These are phyloP conservation scores for Penicillium sp. DNA, from an alignment of 2,329 filamentous ascomycete species.

Conservation along the genomic window DNA sequence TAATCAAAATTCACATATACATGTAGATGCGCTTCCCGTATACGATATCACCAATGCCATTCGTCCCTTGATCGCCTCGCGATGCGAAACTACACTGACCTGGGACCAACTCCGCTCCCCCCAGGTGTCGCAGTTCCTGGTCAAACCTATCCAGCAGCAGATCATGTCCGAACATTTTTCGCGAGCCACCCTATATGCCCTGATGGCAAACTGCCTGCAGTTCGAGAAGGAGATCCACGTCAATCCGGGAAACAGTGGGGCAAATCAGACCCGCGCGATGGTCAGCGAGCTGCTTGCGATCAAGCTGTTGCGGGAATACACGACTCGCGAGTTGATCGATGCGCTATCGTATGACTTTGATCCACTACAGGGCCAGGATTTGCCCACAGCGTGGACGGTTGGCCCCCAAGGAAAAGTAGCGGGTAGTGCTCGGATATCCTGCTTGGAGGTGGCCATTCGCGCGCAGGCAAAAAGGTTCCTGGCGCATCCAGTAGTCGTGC, in stretches of 20 bases:
- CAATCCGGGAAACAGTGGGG: constrained; percentile 80
- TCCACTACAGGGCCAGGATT: constrained; percentile 77
- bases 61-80: constrained; percentile 76
- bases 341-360: constrained; percentile 94
- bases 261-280: constrained; percentile 78
- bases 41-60: constrained; percentile 91
- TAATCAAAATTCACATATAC: not conserved
- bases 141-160: constrained; percentile 93
- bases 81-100: constrained; percentile 86
- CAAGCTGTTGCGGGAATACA: constrained; percentile 85
- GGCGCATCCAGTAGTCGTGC: constrained; percentile 85
- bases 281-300: constrained; percentile 90
- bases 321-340: constrained; percentile 86
- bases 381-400: constrained; percentile 38
- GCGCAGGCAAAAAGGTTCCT: constrained; percentile 91
- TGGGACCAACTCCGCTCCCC: constrained; percentile 97
- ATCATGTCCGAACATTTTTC: constrained; percentile 82
- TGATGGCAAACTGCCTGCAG: constrained; percentile 92
- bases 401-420: constrained; percentile 45
- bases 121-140: constrained; percentile 90
- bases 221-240: constrained; percentile 84
- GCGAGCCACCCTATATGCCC: constrained; percentile 79
- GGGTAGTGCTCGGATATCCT: constrained; percentile 76
- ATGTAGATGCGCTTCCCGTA: constrained; percentile 75
- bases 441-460: constrained; percentile 88